Base-by-base conservation (phyloP, 2,329 filamentous ascomycete genomes). In the Xylaria sp. region DNA sequence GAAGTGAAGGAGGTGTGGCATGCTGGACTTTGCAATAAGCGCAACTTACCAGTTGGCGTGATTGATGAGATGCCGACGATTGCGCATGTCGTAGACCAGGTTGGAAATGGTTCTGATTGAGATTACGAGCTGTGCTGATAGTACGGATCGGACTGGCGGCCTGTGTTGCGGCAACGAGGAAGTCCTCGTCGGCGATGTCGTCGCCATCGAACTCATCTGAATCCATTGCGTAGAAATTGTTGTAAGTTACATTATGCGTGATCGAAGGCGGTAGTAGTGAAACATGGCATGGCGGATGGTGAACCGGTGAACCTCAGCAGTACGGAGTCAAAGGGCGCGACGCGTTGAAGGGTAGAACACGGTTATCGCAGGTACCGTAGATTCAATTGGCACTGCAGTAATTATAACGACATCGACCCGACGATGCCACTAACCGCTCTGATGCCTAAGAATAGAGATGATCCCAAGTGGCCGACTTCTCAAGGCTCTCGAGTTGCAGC, bases 121-220 rank as follows among this genome's bases (percentile, higher is more conserved):
- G 54, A 57, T 68, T 78, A 70, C 56, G 58, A 49, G 59, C 48
- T 58, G 71, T 48, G 48, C 70, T 60, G 33, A 7, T 36, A 69
- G 66, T 25, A 74, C 67, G 71, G 73, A 68, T 66, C 78, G 71
- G 79, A 80, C 4, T 66, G 23, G 74, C 72, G 20, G 80, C 79
- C 71, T 90, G 86, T 46, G 86, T 89, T 25, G 89, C 83, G 7
- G 86, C 90, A 43, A 86, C 81, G 54, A 92, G 83, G 67, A 92
- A 81, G 72, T 91, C 90, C 74, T 91, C 90, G 69, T 92, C 90
- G 62, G 87, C 85, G 62, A 91, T 85, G 71, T 87, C 86, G 67
- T 89, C 86, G 69, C 89, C 89, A 67, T 89, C 89, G 75, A 89
- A 91, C 55, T 90, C 88, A 72, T 91, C 88, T 68, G 82, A 84